Evolutionary conservation across 176 grass and related monocot species (phyloP).

Genomic region (Aegilops speltoides): DNA sequence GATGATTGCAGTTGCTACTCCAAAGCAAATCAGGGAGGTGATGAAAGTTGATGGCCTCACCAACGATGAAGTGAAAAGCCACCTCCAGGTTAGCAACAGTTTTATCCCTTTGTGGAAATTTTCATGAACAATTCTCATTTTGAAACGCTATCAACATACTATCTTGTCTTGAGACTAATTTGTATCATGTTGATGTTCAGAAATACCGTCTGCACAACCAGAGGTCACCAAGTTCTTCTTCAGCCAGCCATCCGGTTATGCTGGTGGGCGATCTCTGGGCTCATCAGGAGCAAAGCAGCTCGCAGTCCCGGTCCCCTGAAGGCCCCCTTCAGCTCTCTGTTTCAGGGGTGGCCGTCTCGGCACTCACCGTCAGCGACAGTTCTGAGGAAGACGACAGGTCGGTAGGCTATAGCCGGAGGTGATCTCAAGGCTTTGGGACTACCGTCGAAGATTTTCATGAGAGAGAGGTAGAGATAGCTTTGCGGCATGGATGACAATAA

Average conservation of each 20-base stretch:
- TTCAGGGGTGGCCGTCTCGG: slow-evolving; percentile 48
- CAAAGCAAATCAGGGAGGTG: slow-evolving; percentile 96
- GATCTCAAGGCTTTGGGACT: slow-evolving; percentile 1
- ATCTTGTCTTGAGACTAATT: slow-evolving; percentile 19
- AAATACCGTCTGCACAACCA: slow-evolving; percentile 91
- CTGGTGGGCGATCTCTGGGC: slow-evolving; percentile 52
- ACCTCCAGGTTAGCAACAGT: slow-evolving; percentile 75
- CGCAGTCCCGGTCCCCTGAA: slow-evolving; percentile 71
- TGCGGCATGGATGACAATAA: slow-evolving; percentile 35
- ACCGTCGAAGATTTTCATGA: not conserved
- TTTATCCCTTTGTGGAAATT: not conserved
- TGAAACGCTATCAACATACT: not conserved
- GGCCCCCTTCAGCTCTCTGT: slow-evolving; percentile 61
- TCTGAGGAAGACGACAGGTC: slow-evolving; percentile 67
- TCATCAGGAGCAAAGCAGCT: slow-evolving; percentile 58
- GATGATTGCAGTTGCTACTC: slow-evolving; percentile 75
- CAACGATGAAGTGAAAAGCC: slow-evolving; percentile 99
- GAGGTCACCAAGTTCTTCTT: slow-evolving; percentile 22
- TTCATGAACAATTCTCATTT: not conserved
- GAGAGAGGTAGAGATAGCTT: slow-evolving; percentile 37
- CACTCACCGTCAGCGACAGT: slow-evolving; percentile 49
- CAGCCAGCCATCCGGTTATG: slow-evolving; percentile 33
- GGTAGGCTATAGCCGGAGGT: slow-evolving; percentile 71
- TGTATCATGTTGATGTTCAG: slow-evolving; percentile 46
- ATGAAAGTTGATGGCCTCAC: slow-evolving; percentile 98